Evolutionary conservation across 805 yeast genomes (phyloP).

Genomic region (Nadsonia fulvescens): DNA sequence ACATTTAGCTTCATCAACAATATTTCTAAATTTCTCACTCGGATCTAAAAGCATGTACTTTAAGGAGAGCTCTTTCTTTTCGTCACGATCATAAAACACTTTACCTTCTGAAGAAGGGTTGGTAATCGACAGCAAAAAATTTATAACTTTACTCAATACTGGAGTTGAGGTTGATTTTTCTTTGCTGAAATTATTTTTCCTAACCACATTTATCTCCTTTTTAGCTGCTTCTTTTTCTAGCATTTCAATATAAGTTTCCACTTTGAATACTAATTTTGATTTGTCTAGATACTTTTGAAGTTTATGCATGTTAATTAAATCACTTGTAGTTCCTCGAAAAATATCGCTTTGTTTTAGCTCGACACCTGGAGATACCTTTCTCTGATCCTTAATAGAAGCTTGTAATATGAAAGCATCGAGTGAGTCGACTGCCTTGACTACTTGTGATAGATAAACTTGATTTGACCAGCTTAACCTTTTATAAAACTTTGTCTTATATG

Average conservation of each 20-base stretch:
- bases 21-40: slow-evolving; percentile 43
- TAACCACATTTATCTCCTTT: slow-evolving; percentile 6
- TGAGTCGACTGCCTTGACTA: slow-evolving; percentile 36
- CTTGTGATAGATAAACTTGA: slow-evolving; percentile 46
- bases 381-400: slow-evolving; percentile 10
- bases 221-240: slow-evolving; percentile 6
- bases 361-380: slow-evolving; percentile 30
- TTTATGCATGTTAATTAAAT: slow-evolving; percentile 49
- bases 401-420: slow-evolving; percentile 30
- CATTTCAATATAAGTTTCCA: slow-evolving; percentile 47
- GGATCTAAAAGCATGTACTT: slow-evolving; percentile 71
- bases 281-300: slow-evolving; percentile 43
- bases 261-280: slow-evolving; percentile 68
- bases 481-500: slow-evolving; percentile 44
- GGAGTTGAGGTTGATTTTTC: slow-evolving; percentile 25
- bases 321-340: slow-evolving; percentile 43
- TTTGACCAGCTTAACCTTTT: slow-evolving; percentile 52
- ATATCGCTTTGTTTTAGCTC: slow-evolving; percentile 34
- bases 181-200: slow-evolving; percentile 2
- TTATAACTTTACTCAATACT: slow-evolving; percentile 42
- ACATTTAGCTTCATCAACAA: slow-evolving; percentile 47
- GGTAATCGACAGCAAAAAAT: slow-evolving; percentile 44
- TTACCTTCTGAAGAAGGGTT: slow-evolving; percentile 72
- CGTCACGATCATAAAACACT: slow-evolving; percentile 40
- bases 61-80: slow-evolving; percentile 18